Evolutionary conservation across 106 monocot genomes (phyloP).

Genomic region (Vanilla planifolia): DNA sequence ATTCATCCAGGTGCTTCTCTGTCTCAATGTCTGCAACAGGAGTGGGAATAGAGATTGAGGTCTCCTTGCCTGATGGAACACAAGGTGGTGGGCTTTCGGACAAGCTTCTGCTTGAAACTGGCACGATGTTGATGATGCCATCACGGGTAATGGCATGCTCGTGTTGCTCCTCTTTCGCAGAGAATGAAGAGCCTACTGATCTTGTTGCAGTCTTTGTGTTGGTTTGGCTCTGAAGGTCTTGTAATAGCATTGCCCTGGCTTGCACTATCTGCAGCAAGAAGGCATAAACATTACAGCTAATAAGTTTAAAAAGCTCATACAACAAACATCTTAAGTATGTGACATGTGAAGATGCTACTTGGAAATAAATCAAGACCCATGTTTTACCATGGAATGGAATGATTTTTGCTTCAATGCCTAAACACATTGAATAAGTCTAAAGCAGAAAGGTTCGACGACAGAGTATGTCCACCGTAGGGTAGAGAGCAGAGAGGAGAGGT

Average conservation of each 20-base stretch:
- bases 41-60: background rate
- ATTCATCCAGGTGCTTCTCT: conserved; percentile 21
- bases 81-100: background rate
- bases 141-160: background rate
- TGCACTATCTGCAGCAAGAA: conserved; percentile 16
- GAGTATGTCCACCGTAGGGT: no score
- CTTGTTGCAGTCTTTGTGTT: background rate
- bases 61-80: background rate
- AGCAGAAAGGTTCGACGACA: no score
- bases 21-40: conserved; percentile 13
- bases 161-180: background rate
- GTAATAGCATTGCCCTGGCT: conserved; percentile 20
- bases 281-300: background rate
- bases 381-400: no score
- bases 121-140: background rate
- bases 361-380: background rate
- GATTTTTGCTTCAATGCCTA: no score
- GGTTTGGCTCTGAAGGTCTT: conserved; percentile 12
- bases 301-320: background rate
- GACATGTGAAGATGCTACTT: background rate
- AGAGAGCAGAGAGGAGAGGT: no score
- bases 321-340: background rate
- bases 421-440: no score
- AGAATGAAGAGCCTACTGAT: background rate
- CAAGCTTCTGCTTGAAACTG: background rate